Evolutionary conservation across 1,284 basidiomycete genomes (phyloP), one percentile per base, ranked within the genome.

Genomic region (Pisolithus thermaeus): DNA sequence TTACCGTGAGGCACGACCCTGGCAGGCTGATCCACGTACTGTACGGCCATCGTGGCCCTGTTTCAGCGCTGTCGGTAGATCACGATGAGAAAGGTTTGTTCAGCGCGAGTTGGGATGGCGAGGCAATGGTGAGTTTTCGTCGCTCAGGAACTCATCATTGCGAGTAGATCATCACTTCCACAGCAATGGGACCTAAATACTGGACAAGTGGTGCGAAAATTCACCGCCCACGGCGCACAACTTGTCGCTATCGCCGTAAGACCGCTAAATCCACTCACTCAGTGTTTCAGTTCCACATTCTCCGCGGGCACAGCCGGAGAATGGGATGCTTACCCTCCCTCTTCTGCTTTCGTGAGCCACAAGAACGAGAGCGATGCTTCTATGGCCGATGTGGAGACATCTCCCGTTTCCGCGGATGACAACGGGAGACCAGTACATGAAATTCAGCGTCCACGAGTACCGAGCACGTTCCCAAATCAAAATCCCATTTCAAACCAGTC

Each of bases 171-270:
- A 46, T 45, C 32, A 46, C 53, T 46, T 55, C 11, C 55, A 47
- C 64, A 97, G 92, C 90, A 97, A 82, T 99, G 97, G 96, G 96
- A 99, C 70, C 77, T 99, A 46, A 91, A 99, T 63, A 96, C 89
- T 0, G 97, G 97, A 1, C 80, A 91, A 58, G 74, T 77, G 32
- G 79, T 87, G 5, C 82, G 94, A 42, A 82, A 78, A 38, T 98
- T 91, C 62, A 83, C 81, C 0, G 81, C 87, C 0, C 92, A 97
- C 63, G 86, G 87, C 25, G 84, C 92, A 2, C 95, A 98, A 65
- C 80, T 99, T 11, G 86, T 92, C 3, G 82, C 85, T 12, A 72
- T 98, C 40, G 82, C 87, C 18, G 79, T 97, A 28, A 80, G 91
- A 49, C 94, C 96, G 3, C 64, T 77, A 51, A 67, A 66, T 53